These are phyloP conservation scores for Fusarium nodosum DNA, from an alignment of 2,329 filamentous ascomycete genomes.

Conservation along the genomic window DNA sequence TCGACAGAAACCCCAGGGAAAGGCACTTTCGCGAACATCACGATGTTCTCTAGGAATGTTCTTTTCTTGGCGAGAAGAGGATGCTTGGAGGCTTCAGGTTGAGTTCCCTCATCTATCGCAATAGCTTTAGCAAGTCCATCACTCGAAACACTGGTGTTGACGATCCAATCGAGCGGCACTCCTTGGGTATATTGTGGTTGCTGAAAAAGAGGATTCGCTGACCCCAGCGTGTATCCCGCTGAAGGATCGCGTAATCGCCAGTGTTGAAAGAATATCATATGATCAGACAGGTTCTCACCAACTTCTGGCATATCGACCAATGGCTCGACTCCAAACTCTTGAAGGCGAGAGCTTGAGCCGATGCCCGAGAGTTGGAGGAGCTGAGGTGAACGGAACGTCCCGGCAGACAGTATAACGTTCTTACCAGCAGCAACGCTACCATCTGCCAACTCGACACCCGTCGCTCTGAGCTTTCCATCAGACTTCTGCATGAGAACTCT, in stretches of 20 bases:
- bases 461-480: conserved; percentile 32
- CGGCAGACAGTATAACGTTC: conserved; percentile 63
- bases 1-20: conserved; percentile 43
- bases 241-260: conserved; percentile 54
- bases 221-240: conserved; percentile 53
- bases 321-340: conserved; percentile 56
- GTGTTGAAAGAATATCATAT: conserved; percentile 48
- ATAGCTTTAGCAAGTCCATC: conserved; percentile 52
- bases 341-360: conserved; percentile 57
- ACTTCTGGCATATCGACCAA: conserved; percentile 61
- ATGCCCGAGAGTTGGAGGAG: conserved; percentile 64
- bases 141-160: conserved; percentile 47
- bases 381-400: conserved; percentile 62
- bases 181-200: conserved; percentile 56
- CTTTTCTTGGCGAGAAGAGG: conserved; percentile 50
- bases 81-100: conserved; percentile 51
- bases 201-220: conserved; percentile 54
- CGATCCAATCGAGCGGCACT: conserved; percentile 56
- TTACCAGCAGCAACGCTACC: conserved; percentile 45
- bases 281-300: conserved; percentile 58
- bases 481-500: conserved; percentile 36
- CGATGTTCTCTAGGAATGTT: conserved; percentile 46
- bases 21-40: conserved; percentile 44
- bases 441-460: conserved; percentile 49
- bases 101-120: conserved; percentile 52